Evolutionary conservation across 129 eudicot species (phyloP).

Genomic region (Arctium minus): DNA sequence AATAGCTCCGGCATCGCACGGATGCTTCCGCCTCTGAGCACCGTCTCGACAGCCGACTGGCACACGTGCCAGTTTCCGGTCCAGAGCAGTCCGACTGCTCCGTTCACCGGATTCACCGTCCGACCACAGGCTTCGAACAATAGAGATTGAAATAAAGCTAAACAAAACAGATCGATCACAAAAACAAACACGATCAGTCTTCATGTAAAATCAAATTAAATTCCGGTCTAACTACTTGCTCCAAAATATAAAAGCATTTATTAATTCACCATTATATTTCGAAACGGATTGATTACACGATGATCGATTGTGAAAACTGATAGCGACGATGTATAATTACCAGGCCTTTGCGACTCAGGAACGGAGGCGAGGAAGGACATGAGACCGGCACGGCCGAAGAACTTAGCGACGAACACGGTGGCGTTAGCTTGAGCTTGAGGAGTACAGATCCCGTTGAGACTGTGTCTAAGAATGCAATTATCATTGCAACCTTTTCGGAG

Average conservation of each 20-base stretch:
- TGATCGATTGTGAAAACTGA: not conserved
- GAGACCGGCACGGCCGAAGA: constrained; percentile 89
- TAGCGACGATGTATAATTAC: constrained; percentile 15
- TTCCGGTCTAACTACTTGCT: not conserved
- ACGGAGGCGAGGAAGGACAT: constrained; percentile 72
- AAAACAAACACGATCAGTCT: not conserved
- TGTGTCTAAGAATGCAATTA: constrained; percentile 67
- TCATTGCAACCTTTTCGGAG: constrained; percentile 86
- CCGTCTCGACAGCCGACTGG: constrained; percentile 75
- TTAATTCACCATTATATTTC: not conserved
- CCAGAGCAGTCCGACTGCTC: constrained; percentile 75
- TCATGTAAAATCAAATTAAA: not conserved
- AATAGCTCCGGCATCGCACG: constrained; percentile 42
- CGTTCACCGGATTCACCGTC: constrained; percentile 75
- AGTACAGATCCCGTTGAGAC: constrained; percentile 48
- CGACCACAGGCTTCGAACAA: constrained; percentile 83
- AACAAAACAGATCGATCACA: not conserved
- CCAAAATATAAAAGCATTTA: not conserved
- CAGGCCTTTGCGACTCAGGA: constrained; percentile 64
- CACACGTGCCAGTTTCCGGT: constrained; percentile 86
- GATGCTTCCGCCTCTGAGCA: constrained; percentile 61
- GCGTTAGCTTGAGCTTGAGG: constrained; percentile 86
- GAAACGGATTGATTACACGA: not conserved
- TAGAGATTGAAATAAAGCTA: constrained; percentile 72
- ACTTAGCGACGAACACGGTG: constrained; percentile 82